Percentiles rank a stretch among this genome's conserved stretches.
These are phyloP conservation scores for Trichoderma brevicompactum DNA, from an alignment of 2,329 filamentous ascomycete genomes.

Conservation along the genomic window DNA sequence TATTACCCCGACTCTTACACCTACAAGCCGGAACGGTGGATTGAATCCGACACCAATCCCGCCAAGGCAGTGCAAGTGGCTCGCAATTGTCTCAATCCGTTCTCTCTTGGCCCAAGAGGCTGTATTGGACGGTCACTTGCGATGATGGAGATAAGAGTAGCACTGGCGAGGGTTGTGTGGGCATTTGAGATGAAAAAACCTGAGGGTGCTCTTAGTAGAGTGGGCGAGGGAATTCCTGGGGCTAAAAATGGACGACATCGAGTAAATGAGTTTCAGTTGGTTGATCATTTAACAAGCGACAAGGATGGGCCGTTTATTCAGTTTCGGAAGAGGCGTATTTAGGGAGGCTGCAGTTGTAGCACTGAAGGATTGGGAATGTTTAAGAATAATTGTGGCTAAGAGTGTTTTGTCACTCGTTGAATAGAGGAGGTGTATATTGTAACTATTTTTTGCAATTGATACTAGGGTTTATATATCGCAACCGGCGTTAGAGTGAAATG, in stretches of 20 bases:
- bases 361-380: no score
- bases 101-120: neutral
- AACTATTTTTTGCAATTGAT: no score
- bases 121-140: neutral
- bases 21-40: constrained; percentile 27
- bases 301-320: constrained; percentile 1
- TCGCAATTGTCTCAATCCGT: neutral
- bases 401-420: no score
- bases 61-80: neutral
- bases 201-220: neutral
- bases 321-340: neutral
- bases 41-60: neutral
- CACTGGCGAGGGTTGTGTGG: neutral
- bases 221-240: neutral
- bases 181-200: neutral
- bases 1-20: constrained; percentile 13
- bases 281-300: neutral
- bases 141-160: neutral
- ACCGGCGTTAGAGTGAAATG: no score
- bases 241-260: neutral
- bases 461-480: no score
- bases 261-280: neutral
- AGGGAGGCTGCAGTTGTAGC: neutral
- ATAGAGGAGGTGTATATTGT: no score
- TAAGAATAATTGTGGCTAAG: no score